A percentile compares a stretch with the other conserved stretches of the same genome.
Conservation (phyloP, 164 flowering plant species). For the Vitis rupestris region DNA sequence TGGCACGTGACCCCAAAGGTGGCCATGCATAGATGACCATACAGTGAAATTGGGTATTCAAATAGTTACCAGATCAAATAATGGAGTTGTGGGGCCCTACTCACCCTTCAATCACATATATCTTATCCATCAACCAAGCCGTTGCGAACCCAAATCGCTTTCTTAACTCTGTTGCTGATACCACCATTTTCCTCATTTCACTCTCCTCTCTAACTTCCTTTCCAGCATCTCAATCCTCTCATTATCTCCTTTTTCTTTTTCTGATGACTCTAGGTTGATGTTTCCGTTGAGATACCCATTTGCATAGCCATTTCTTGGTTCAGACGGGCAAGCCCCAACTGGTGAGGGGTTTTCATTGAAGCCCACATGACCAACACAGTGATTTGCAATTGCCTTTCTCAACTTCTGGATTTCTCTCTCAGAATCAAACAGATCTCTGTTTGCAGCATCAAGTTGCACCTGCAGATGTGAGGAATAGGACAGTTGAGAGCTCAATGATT, state of each 20-base stretch:
- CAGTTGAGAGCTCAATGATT: conserved; percentile 51
- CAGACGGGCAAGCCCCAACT: conserved; percentile 39
- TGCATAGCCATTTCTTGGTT: conserved; percentile 49
- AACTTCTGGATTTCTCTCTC: conserved; percentile 87
- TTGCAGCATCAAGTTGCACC: conserved; percentile 73
- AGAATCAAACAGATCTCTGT: conserved; percentile 71
- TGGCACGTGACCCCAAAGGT: too few species aligned
- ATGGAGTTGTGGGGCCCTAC: too few species aligned
- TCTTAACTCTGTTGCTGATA: too few species aligned
- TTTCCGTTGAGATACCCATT: conserved; percentile 55
- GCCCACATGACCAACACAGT: conserved; percentile 53
- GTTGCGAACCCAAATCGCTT: too few species aligned
- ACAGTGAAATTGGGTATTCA: too few species aligned
- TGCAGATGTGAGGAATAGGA: conserved; percentile 62
- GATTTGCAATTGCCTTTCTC: conserved; percentile 88
- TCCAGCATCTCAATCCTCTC: conserved; percentile 68
- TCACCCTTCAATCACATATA: too few species aligned
- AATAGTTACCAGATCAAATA: too few species aligned
- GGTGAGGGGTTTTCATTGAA: conserved; percentile 35
- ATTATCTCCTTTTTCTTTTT: conserved; percentile 48
- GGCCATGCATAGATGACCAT: too few species aligned
- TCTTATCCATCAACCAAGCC: too few species aligned
- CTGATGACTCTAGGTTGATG: conserved; percentile 29
- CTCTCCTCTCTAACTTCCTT: conserved; percentile 74
- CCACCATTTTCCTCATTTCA: too few species aligned